A percentile compares a stretch with the other conserved stretches of the same genome.
Evolutionary conservation across 2,329 filamentous ascomycete species (phyloP).

Genomic region (Aureobasidium sp.): DNA sequence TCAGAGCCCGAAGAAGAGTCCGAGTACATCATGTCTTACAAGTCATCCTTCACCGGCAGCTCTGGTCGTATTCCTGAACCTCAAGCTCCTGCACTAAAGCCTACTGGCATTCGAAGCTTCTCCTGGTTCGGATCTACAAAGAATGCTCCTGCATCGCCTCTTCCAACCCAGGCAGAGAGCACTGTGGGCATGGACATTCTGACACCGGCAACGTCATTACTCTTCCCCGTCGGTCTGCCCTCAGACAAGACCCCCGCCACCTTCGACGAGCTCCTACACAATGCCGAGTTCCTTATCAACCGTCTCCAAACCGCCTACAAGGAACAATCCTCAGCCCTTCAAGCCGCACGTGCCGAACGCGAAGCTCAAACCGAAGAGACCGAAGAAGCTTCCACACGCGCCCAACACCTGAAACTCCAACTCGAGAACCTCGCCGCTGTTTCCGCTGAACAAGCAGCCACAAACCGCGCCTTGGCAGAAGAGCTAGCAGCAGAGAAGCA

Average conservation of each 20-base stretch:
- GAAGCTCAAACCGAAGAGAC: conserved; percentile 52
- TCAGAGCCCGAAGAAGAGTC: conserved; percentile 20
- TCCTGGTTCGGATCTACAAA: conserved; percentile 29
- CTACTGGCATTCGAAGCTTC: conserved; percentile 10
- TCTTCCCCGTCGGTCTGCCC: conserved; percentile 44
- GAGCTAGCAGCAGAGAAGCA: conserved; percentile 38
- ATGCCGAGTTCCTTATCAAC: conserved; percentile 46
- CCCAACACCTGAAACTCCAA: conserved; percentile 50
- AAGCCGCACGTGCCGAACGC: conserved; percentile 45
- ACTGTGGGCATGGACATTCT: conserved; percentile 40
- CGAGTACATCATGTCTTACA: conserved; percentile 29
- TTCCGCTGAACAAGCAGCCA: conserved; percentile 46
- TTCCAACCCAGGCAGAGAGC: conserved; percentile 1
- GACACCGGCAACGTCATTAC: conserved; percentile 42
- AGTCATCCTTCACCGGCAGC: conserved; percentile 22
- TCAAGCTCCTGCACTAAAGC: conserved; percentile 3
- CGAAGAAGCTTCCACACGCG: conserved; percentile 50
- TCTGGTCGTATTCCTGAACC: neutral
- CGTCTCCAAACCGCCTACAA: conserved; percentile 50
- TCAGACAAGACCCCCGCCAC: conserved; percentile 43
- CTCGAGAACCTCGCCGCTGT: conserved; percentile 51
- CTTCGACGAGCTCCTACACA: conserved; percentile 48
- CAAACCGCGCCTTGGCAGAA: conserved; percentile 43
- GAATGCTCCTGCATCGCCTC: conserved; percentile 12
- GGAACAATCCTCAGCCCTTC: conserved; percentile 40